A percentile compares a stretch with the other conserved stretches of the same genome.
Evolutionary conservation across 2,329 filamentous ascomycete species (phyloP).

Genomic region (Zarea fungicola): DNA sequence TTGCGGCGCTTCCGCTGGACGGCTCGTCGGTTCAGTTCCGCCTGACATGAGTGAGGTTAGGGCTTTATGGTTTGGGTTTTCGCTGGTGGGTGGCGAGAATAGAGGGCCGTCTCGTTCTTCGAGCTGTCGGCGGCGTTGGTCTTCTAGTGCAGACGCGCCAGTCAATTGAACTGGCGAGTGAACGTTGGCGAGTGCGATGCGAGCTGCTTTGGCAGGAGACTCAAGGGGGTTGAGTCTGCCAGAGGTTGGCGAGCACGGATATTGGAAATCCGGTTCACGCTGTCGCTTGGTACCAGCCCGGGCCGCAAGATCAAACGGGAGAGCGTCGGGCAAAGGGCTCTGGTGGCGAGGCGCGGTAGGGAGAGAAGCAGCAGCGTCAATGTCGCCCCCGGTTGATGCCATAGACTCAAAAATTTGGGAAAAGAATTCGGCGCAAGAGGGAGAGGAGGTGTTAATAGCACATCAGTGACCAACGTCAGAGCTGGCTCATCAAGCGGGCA

Average conservation of each 20-base stretch:
- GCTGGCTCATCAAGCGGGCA: constrained; percentile 9
- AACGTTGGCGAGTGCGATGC: constrained; percentile 39
- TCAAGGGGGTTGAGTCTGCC: constrained; percentile 32
- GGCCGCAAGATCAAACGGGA: constrained; percentile 24
- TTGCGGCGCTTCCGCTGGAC: constrained; percentile 48
- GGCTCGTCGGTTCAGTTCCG: constrained; percentile 48
- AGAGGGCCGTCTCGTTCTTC: constrained; percentile 18
- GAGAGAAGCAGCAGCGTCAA: constrained; percentile 6
- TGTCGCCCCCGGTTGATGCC: constrained; percentile 8
- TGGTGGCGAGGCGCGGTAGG: background rate
- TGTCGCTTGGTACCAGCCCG: constrained; percentile 33
- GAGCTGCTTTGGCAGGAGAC: constrained; percentile 51
- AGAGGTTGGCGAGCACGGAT: constrained; percentile 27
- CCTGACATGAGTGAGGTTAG: constrained; percentile 51
- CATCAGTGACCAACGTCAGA: constrained; percentile 3
- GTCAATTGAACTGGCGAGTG: constrained; percentile 45
- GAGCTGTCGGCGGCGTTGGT: constrained; percentile 15
- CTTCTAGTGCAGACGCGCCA: constrained; percentile 47
- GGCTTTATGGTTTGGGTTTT: constrained; percentile 49
- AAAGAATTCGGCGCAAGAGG: background rate
- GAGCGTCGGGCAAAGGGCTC: constrained; percentile 5
- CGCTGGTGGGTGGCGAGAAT: constrained; percentile 41
- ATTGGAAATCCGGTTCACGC: constrained; percentile 42
- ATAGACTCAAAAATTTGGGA: constrained; percentile 4
- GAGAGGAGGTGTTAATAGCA: constrained; percentile 2